These are phyloP conservation scores for Lepidium africanum DNA, from an alignment of 345 rosid species.

Conservation along the genomic window DNA sequence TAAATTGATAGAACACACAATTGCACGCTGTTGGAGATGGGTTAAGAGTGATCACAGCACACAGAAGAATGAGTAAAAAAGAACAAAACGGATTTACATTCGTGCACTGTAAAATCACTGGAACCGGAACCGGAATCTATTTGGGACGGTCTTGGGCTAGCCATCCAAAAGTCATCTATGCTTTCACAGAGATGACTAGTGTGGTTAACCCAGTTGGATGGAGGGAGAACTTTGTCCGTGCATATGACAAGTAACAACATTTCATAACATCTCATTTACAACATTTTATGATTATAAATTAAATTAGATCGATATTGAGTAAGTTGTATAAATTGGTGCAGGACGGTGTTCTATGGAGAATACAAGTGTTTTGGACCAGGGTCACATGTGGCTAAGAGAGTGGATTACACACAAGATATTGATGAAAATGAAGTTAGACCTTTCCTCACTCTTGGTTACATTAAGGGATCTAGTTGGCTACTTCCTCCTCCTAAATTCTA, in stretches of 20 bases:
- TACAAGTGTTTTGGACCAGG: slow-evolving; percentile 51
- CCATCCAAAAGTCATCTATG: slow-evolving; percentile 40
- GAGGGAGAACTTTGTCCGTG: slow-evolving; percentile 28
- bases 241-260: slow-evolving; percentile 26
- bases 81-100: slow-evolving; percentile 50
- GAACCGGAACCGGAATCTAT: slow-evolving; percentile 32
- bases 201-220: slow-evolving; percentile 45
- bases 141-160: slow-evolving; percentile 64
- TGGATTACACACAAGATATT: slow-evolving; percentile 32
- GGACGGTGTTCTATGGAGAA: slow-evolving; percentile 44
- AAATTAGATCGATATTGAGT: neutral
- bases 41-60: slow-evolving; percentile 50
- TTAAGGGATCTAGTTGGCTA: slow-evolving; percentile 26
- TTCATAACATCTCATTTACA: neutral
- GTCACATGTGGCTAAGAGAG: slow-evolving; percentile 20
- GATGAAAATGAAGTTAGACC: slow-evolving; percentile 13
- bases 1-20: slow-evolving; percentile 28
- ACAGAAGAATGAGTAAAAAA: slow-evolving; percentile 16
- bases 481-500: slow-evolving; percentile 31
- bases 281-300: neutral
- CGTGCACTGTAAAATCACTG: slow-evolving; percentile 48
- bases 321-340: slow-evolving; percentile 4
- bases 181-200: slow-evolving; percentile 39
- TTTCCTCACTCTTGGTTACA: slow-evolving; percentile 26
- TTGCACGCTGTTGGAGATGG: slow-evolving; percentile 29